Percentiles rank a stretch among this genome's conserved stretches.
Evolutionary conservation across 2,329 filamentous ascomycete genomes (phyloP).

Genomic region (Diplocarpon rosae): DNA sequence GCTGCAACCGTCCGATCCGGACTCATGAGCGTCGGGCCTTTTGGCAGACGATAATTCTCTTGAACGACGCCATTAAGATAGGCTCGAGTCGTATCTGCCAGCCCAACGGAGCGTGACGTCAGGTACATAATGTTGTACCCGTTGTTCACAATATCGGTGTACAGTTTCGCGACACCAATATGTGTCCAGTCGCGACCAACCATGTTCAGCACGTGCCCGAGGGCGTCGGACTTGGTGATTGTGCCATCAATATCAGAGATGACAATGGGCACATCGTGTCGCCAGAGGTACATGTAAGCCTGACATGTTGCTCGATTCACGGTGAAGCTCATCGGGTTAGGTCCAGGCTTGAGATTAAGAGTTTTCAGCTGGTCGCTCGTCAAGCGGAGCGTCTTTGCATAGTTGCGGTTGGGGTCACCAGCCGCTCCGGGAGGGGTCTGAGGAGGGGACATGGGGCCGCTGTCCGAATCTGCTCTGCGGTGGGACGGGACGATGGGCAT

Average conservation of each 20-base stretch:
- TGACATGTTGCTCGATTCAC: conserved; percentile 90
- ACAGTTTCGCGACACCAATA: conserved; percentile 89
- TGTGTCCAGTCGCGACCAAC: conserved; percentile 98
- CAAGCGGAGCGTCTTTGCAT: conserved; percentile 89
- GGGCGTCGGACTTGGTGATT: conserved; percentile 92
- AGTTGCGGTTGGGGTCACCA: conserved; percentile 70
- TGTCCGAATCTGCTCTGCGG: conserved; percentile 53
- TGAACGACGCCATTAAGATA: conserved; percentile 87
- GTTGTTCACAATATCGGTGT: conserved; percentile 88
- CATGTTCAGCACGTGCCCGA: conserved; percentile 91
- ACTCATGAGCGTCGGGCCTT: conserved; percentile 87
- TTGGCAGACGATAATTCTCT: conserved; percentile 74
- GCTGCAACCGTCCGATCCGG: conserved; percentile 94
- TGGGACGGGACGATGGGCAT: conserved; percentile 36
- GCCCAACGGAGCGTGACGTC: conserved; percentile 85
- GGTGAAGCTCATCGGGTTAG: conserved; percentile 90
- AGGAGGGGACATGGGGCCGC: conserved; percentile 48
- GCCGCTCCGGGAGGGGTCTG: conserved; percentile 53
- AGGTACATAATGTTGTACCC: conserved; percentile 99
- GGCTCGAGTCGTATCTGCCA: conserved; percentile 78
- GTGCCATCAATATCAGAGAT: conserved; percentile 98
- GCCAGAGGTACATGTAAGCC: conserved; percentile 91
- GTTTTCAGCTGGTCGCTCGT: conserved; percentile 93
- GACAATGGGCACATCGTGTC: conserved; percentile 80
- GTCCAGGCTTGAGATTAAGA: conserved; percentile 69